Evolutionary conservation across 176 grass and related monocot genomes (phyloP), one percentile per base, ranked within the genome.

Genomic region (Microstegium vimineum): DNA sequence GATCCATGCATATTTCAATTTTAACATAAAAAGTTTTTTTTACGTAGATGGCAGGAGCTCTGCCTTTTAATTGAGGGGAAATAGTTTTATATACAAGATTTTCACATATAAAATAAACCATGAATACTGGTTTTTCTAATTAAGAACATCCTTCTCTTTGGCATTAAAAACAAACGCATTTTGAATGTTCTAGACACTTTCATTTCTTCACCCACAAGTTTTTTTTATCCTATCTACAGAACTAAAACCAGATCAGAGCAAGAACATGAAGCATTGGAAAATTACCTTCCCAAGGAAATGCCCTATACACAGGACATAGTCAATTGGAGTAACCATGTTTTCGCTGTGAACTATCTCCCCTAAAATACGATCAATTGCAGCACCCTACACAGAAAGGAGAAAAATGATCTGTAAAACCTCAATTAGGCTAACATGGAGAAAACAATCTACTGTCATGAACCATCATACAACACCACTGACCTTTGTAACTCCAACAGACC

Each of bases 201-300:
- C 3, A 20, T 61, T 31, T 62, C 7, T 46, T 78, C 51, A 59
- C 27, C 71, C 37, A 42, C 56, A 66, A 74, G 35, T 32, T 57
- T 74, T 74, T 0, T 20, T 64, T 41, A 7, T 74, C 35, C n/a
- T 66, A 59, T 22, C 52, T 30, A 88, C 28, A 69, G 12, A 16
- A 71, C 42, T 52, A 74, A 74, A 69, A 76, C 22, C 18, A 38
- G 75, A 78, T 45, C 37, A 37, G 23, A 68, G 61, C 33, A 30
- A 1, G 7, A 81, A 52, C 10, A 69, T 13, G 32, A 74, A 61
- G 16, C 16, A 36, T 3, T 74, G 28, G 51, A 83, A 30, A 79
- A 65, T 93, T 93, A 99, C 96, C 96, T 99, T 99, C 76, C 90
- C 89, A 4, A 99, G 96, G 83, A 99, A 99, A 81, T 99, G 96